Evolutionary conservation across 148 eudicot genomes (phyloP).

Genomic region (Chenopodium quinoa): DNA sequence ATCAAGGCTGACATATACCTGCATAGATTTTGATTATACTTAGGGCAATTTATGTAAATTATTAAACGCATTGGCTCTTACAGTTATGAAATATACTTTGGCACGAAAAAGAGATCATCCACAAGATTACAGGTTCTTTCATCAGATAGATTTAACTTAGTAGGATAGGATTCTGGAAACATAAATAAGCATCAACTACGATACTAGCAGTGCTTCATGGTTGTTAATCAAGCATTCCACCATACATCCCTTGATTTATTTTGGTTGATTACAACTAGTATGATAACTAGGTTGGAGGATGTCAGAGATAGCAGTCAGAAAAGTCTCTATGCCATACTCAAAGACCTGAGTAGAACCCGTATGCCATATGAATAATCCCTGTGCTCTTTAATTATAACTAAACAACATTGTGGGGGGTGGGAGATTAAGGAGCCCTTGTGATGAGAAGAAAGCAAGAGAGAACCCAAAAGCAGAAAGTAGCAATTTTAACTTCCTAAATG

Average conservation of each 20-base stretch:
- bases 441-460: no score
- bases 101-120: conserved; percentile 1
- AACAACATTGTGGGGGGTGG: no score
- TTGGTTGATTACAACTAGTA: no score
- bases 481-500: no score
- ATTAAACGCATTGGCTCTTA: neutral
- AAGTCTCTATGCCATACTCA: neutral
- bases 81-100: neutral
- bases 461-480: no score
- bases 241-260: no score
- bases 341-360: neutral
- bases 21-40: conserved; percentile 27
- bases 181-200: neutral
- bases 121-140: neutral
- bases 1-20: conserved; percentile 97
- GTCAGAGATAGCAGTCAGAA: neutral
- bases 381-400: no score
- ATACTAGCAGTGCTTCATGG: neutral
- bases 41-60: neutral
- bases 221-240: neutral
- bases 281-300: neutral
- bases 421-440: no score
- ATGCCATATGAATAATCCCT: no score
- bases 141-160: neutral
- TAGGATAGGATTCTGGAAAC: neutral